Evolutionary conservation across 2,329 filamentous ascomycete species (phyloP), one percentile per base, ranked within the genome.

Genomic region (Ophiostoma sp.): DNA sequence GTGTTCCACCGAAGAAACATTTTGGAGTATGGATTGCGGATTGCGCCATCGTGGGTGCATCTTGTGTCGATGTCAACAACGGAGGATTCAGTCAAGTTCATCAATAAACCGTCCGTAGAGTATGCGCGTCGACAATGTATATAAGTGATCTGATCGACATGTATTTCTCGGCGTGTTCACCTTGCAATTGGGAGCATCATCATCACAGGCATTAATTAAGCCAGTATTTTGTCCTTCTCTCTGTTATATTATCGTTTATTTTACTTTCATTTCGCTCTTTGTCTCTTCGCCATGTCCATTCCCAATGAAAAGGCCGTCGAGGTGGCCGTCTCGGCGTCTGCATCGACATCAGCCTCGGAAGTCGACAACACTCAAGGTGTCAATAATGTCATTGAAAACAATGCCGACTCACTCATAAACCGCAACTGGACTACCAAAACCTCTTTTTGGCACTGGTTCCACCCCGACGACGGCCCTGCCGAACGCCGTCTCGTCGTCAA

Each of bases 401-500:
- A 9, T n/a, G 22, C 17, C 8, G 36, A 33, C 57, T 19, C 19
- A 31, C 12, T 8, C 6, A 25, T 55, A 42, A 66, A 71, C 69
- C 52, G 50, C 39, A 50, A 8, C 39, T 72, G 70, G 70, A 3
- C 42, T 1, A 55, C 59, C 25, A 36, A 36, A 5, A 12, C n/a
- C 2, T 66, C 70, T 2, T 64, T 50, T 28, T 66, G 50, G 31
- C 59, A 45, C n/a, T 72, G 70, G 70, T 72, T 72, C 45, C 70
- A 64, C 22, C 48, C 71, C 33, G 31, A 57, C 48, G 71, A 68
- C 68, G 79, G 78, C 1, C 79, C 79, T 0, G 78, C 79, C 59
- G 81, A 82, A 70, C 77, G 81, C 2, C 76, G 76, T 6, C 78
- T 82, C 36, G 75, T 82, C 12, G 74, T 75, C 50, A 82, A 82